Evolutionary conservation across 306 rosid genomes (phyloP), one percentile per base, ranked within the genome.

Genomic region (Cucumis melo): DNA sequence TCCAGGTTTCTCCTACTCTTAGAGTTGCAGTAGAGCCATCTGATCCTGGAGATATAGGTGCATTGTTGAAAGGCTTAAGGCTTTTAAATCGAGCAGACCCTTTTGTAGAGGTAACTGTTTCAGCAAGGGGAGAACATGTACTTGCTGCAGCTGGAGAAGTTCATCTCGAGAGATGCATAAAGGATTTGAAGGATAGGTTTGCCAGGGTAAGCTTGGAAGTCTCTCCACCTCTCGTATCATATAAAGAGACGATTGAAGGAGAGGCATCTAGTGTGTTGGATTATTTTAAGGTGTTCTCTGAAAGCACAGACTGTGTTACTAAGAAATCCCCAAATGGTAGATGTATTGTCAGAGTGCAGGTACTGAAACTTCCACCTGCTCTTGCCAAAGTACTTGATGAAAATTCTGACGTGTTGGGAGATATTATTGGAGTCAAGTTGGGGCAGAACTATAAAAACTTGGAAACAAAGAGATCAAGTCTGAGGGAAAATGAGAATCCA

Each of bases 61-160:
- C 96, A 9, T 36, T 93, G 53, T 80, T 81, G 86, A 89, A 84
- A 81, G 98, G 98, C 36, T 81, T 91, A 81, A 83, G 84, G 89
- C 98, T 93, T 85, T 68, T 93, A 48, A 93, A 91, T 82, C 83
- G 91, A 48, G 98, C 98, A 0, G 98, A 93, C 78, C 97, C 98
- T 4, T 91, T 91, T 84, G 97, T 91, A 38, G 96, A 90, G 91
- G 91, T 91, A 65, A 87, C 90, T 9, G 92, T 87, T 82, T 89
- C 93, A 63, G 90, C 85, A 0, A 87, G 96, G 82, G 98, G 98
- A 55, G 97, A 91, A 75, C 91, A 88, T 75, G 92, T 93, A 46
- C 84, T 93, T 70, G 86, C 93, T 70, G 98, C 96, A 5, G 96
- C 97, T 2, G 98, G 98, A 46, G 98, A 93, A 81, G 97, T 93